Base-by-base conservation (phyloP, 2,329 filamentous ascomycete species). In the Oidium heveae region DNA sequence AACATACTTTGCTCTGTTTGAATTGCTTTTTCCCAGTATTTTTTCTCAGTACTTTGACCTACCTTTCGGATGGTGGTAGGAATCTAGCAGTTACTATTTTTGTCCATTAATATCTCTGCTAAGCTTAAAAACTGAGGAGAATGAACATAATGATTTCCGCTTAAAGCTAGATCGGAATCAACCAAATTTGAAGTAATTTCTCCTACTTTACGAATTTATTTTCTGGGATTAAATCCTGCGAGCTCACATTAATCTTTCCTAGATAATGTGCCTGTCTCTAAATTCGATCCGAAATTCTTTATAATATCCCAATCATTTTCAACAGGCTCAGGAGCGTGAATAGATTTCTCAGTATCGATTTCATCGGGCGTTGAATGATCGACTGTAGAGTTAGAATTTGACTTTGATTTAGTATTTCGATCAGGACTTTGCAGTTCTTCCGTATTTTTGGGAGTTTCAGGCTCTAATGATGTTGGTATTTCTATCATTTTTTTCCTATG, bases 11-110 rank as follows among this genome's bases (percentile, higher is more conserved):
- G 28, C 20, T 52, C 33, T 52, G 12, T 20, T 5, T 52, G 28
- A 20, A 33, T 32, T 16, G 49, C 49, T 1, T 36, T 18, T 13
- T 34, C 32, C 49, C 32, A 52, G 18, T 37, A 36, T 18, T 18
- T 36, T 36, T 16, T 12, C 9, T 52, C 49, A 16, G 7, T 1
- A 32, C 15, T 18, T 36, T 52, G 16, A 34, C 49, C 28, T 5
- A 32, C 49, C 20, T 51, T 16, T 36, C 5, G 13, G 20, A 51
- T 51, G n/a, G 47, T 51, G 16, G 15, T 33, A 4, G 47, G 47
- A 3, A 61, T 64, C 18, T 18, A 18, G 22, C 36, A 13, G 28
- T 51, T 32, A 34, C 32, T 16, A 36, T 36, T 51, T 36, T 51
- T 51, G 15, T 15, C 20, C 49, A 51, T 34, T 9, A 51, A n/a